Evolutionary conservation across 352 stramenopile species (phyloP).

Genomic region (Halophytophthora batemanensis): DNA sequence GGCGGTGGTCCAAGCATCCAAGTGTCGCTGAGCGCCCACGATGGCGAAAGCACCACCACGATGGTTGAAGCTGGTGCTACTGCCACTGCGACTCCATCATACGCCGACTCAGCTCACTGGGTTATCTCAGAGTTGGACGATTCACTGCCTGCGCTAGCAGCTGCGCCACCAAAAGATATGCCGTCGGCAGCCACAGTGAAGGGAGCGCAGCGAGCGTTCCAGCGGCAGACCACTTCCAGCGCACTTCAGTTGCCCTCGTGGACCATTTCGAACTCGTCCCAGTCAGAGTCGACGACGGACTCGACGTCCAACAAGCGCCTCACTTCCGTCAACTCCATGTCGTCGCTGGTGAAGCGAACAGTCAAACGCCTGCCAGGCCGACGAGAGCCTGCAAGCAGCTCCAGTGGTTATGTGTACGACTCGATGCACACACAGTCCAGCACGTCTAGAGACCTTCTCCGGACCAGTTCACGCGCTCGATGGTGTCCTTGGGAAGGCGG

Average conservation of each 20-base stretch:
- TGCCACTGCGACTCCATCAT: background rate
- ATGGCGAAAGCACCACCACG: background rate
- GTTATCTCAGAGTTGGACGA: conserved; percentile 59
- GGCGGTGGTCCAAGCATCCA: conserved; percentile 64
- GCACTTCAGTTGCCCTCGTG: background rate
- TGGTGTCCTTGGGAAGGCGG: conserved; percentile 24
- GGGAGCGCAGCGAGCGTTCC: background rate
- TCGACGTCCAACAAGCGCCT: conserved; percentile 12
- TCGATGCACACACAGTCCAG: background rate
- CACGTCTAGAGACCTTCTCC: conserved; percentile 5
- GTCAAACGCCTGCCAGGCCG: background rate
- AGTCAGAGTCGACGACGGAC: conserved; percentile 1
- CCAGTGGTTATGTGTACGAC: no score
- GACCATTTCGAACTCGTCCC: background rate
- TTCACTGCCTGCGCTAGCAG: conserved; percentile 19
- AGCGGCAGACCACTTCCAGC: background rate
- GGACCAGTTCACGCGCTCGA: conserved; percentile 15
- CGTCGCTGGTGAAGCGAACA: conserved; percentile 19
- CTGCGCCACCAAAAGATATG: conserved; percentile 1
- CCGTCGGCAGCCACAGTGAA: conserved; percentile 16
- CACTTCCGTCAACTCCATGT: conserved; percentile 16
- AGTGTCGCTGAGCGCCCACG: conserved; percentile 16
- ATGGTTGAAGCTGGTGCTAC: background rate
- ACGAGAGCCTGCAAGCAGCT: background rate
- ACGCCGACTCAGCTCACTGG: conserved; percentile 20